phyloP scores from a whole-genome alignment of 75 land plant genomes.

The Pinus taeda region DNA sequence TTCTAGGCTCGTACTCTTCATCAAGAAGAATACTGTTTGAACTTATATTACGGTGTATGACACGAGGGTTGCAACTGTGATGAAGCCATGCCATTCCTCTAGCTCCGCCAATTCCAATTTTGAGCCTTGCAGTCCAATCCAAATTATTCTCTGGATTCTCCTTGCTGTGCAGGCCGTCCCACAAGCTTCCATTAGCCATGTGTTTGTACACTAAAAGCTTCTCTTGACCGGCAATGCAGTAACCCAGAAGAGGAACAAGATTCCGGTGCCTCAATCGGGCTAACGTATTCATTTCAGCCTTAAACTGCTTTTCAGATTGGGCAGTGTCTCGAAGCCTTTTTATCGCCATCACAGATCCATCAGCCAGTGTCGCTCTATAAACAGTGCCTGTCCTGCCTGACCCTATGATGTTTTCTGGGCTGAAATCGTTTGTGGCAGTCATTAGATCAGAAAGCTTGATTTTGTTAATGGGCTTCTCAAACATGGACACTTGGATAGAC shows the following conservation, averaged over 20 bases:
- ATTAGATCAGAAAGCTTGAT: constrained; percentile 76
- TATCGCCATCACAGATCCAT: constrained; percentile 76
- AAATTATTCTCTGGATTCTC: constrained; percentile 16
- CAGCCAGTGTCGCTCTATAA: constrained; percentile 71
- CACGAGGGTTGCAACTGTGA: constrained; percentile 91
- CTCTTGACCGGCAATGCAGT: constrained; percentile 76
- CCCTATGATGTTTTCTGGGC: constrained; percentile 51
- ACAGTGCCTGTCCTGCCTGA: constrained; percentile 72
- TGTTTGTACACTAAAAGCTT: constrained; percentile 79
- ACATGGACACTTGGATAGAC: constrained; percentile 67
- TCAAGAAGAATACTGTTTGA: constrained; percentile 82
- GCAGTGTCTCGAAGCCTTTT: constrained; percentile 75
- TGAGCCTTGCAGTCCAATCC: constrained; percentile 80
- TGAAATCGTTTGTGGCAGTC: constrained; percentile 81
- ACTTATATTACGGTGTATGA: constrained; percentile 89
- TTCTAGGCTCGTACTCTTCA: constrained; percentile 69
- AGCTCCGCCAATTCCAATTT: constrained; percentile 78
- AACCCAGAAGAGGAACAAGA: constrained; percentile 86
- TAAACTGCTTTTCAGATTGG: constrained; percentile 70
- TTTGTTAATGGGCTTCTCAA: constrained; percentile 81
- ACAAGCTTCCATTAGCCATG: constrained; percentile 78
- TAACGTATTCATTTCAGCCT: constrained; percentile 79
- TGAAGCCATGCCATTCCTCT: constrained; percentile 94
- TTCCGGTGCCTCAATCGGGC: constrained; percentile 67
- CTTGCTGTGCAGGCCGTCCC: constrained; percentile 41